Conservation (phyloP, 2,329 filamentous ascomycete species). For the Aureobasidium sp. region DNA sequence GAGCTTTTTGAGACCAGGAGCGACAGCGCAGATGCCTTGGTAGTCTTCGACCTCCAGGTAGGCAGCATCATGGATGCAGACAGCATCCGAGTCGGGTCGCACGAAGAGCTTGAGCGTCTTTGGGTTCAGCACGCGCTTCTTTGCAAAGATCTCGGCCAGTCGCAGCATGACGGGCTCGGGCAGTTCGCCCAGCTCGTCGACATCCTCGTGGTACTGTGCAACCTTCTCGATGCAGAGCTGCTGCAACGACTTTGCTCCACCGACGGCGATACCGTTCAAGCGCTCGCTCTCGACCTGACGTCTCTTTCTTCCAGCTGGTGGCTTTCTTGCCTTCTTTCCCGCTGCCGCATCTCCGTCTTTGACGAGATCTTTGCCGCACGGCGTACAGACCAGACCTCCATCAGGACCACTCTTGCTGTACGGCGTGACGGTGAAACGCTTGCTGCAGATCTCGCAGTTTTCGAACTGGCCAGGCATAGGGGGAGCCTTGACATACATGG, state of each 20-base stretch:
- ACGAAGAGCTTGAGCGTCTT: conserved; percentile 42
- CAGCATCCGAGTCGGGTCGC: conserved; percentile 43
- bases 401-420: conserved; percentile 75
- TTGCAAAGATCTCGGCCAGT: conserved; percentile 55
- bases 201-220: conserved; percentile 52
- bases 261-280: conserved; percentile 61
- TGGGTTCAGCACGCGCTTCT: conserved; percentile 49
- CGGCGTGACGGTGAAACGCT: conserved; percentile 85
- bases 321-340: conserved; percentile 50
- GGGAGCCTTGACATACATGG: conserved; percentile 47
- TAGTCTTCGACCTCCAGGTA: conserved; percentile 69
- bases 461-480: conserved; percentile 76
- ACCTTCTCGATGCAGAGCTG: conserved; percentile 57
- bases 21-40: conserved; percentile 67
- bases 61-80: conserved; percentile 53
- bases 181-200: conserved; percentile 57
- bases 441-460: conserved; percentile 76
- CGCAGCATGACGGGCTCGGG: conserved; percentile 47
- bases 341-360: conserved; percentile 51
- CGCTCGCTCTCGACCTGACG: conserved; percentile 76
- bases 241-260: conserved; percentile 61
- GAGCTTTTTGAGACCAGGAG: conserved; percentile 59
- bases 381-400: conserved; percentile 76
- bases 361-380: conserved; percentile 67
- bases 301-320: conserved; percentile 49